Evolutionary conservation across 352 stramenopile species (phyloP).

Genomic region (Pythium sukuiense): DNA sequence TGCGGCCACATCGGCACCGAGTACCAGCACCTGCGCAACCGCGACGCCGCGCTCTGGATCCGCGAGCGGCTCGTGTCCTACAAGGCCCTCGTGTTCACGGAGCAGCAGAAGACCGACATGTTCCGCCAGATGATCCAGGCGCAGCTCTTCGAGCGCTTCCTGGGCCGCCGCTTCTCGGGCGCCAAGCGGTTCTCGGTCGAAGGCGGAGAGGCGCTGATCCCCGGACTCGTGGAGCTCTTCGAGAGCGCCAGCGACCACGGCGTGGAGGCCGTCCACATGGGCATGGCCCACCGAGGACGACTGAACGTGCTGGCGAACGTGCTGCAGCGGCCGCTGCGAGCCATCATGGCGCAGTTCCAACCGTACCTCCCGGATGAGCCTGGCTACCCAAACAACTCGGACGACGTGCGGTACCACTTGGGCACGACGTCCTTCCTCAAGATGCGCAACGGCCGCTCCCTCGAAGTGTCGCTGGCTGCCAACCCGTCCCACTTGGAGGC

Average conservation of each 20-base stretch:
- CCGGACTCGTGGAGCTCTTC: constrained; percentile 94
- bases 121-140: constrained; percentile 94
- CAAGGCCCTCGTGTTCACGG: constrained; percentile 53
- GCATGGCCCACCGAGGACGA: constrained; percentile 97
- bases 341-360: constrained; percentile 92
- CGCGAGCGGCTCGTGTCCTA: constrained; percentile 61
- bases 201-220: constrained; percentile 95
- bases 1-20: constrained; percentile 96
- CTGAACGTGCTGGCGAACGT: constrained; percentile 99
- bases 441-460: constrained; percentile 57
- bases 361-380: constrained; percentile 82
- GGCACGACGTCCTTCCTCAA: constrained; percentile 74
- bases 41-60: constrained; percentile 86
- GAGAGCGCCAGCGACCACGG: constrained; percentile 94
- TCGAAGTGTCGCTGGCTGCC: constrained; percentile 91
- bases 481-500: constrained; percentile 99
- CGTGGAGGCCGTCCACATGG: constrained; percentile 97
- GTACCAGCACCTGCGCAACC: constrained; percentile 98
- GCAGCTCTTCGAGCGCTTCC: constrained; percentile 98
- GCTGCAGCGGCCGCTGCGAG: constrained; percentile 94
- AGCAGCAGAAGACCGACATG: constrained; percentile 93
- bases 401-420: constrained; percentile 88
- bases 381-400: constrained; percentile 86
- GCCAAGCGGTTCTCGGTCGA: constrained; percentile 99
- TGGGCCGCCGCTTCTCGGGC: constrained; percentile 91